Evolutionary conservation across 2,329 filamentous ascomycete genomes (phyloP), one percentile per base, ranked within the genome.

Genomic region (Ophiostoma pallidulum): DNA sequence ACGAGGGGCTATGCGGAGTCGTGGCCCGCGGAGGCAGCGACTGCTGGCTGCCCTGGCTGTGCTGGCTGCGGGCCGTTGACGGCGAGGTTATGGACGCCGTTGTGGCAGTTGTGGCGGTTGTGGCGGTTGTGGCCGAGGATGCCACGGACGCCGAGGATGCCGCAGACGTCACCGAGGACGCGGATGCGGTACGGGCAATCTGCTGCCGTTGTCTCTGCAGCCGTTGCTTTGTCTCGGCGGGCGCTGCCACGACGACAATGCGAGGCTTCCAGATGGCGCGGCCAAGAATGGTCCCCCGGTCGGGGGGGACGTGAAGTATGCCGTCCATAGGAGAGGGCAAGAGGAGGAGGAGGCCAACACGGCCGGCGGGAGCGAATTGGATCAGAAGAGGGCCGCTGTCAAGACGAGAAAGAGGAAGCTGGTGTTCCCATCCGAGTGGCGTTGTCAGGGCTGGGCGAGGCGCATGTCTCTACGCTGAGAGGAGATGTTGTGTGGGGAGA

Each of bases 221-320:
- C 10, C 37, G 45, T 19, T 47, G 47, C 28, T 32, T 61, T 57
- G 35, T 69, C 66, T 56, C 66, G 64, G 39, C 60, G 59, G 26
- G 63, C 53, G 48, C 59, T 59, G 76, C 76, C 48, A 81, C 65
- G 48, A 78, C 67, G 41, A 82, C 71, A 61, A 77, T 80, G 62
- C 79, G 77, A 58, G 72, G 57, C 78, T 77, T 77, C 73, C 73
- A 77, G 31, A 70, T 50, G 16, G 72, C 67, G 47, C 70, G 65
- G 41, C 73, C 72, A 46, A 77, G 67, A 41, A 77, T 71, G 38
- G 69, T 69, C 32, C 69, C 68, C 57, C 72, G 64, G 55, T 76
- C 73, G 3, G 73, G 73, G 45, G 73, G 73, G 26, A 71, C 63
- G 47, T 69, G 61, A 57, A 77, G 61, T 54, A 64, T 60, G 18